Evolutionary conservation across 1,284 basidiomycete species (phyloP), one percentile per base, ranked within the genome.

Genomic region (Cutaneotrichosporon arboriforme): DNA sequence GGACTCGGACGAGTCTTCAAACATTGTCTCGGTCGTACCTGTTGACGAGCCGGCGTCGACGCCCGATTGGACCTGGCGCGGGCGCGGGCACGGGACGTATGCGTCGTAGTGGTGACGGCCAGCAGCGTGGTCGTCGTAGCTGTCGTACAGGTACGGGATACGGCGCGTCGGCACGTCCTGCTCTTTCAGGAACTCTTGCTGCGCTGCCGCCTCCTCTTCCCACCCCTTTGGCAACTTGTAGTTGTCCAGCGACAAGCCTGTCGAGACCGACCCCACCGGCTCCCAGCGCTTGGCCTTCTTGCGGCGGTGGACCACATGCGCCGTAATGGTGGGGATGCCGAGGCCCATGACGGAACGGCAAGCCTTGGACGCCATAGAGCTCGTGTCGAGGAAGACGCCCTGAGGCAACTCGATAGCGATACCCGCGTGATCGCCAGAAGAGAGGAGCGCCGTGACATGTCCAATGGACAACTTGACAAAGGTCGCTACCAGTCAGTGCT

Each of bases 141-240:
- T 69, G 36, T 51, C 41, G 46, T 87, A 81, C 64, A 90, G 76
- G 56, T 77, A 78, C 60, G 77, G 77, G 4, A 83, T 82, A 56
- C 91, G 80, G 20, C 79, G 80, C 2, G 88, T 90, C 15, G 77
- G 67, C 17, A 61, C 66, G 68, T 94, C 91, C 70, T 94, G 86
- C 41, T 78, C 76, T n/a, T 75, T 73, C 17, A 94, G 67, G 67
- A 89, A 94, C 9, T 77, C 73, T 12, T 79, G 74, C 69, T 94
- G 91, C 4, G 67, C 68, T 34, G 70, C 62, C 1, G 81, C 82
- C 31, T 75, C 70, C 31, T 78, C 72, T 55, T 74, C 73, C 82
- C 84, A 87, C 0, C 81, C 82, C 23, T 69, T 61, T 3, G 86
- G 84, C 4, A 83, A 79, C 37, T 78, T 78, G 68, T 89, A 91